Evolutionary conservation across 805 yeast genomes (phyloP).

Genomic region (Cyberlindnera maritima): DNA sequence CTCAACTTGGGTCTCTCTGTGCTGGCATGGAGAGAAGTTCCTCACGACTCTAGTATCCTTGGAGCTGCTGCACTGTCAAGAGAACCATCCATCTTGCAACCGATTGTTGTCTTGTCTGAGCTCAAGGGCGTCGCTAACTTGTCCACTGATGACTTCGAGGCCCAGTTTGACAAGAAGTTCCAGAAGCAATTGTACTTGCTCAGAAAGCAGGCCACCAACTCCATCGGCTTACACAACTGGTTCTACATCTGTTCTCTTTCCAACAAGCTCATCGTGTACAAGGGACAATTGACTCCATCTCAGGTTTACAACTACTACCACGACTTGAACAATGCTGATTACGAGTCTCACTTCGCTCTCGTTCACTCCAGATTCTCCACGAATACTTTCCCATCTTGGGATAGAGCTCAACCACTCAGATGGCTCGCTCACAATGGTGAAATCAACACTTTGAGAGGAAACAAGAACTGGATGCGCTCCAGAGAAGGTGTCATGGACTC

Average conservation of each 20-base stretch:
- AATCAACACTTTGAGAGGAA: constrained; percentile 94
- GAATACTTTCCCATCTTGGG: constrained; percentile 99
- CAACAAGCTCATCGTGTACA: constrained; percentile 87
- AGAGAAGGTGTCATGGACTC: constrained; percentile 97
- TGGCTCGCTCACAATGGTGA: constrained; percentile 99
- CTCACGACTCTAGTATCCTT: constrained; percentile 88
- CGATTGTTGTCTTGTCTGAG: constrained; percentile 73
- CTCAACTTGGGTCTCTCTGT: constrained; percentile 71
- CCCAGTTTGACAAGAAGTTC: constrained; percentile 58
- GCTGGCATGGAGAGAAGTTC: constrained; percentile 93
- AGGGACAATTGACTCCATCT: constrained; percentile 95
- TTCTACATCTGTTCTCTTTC: constrained; percentile 93
- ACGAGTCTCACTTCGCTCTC: constrained; percentile 91
- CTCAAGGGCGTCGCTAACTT: constrained; percentile 38
- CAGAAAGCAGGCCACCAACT: constrained; percentile 85
- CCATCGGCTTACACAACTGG: constrained; percentile 95
- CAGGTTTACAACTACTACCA: constrained; percentile 95
- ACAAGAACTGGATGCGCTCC: constrained; percentile 99
- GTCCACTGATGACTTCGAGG: constrained; percentile 52
- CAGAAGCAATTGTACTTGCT: constrained; percentile 82
- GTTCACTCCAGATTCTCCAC: constrained; percentile 98
- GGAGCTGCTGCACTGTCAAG: constrained; percentile 94
- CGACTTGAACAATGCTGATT: constrained; percentile 87
- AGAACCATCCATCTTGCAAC: constrained; percentile 90
- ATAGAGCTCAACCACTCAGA: constrained; percentile 96